These are phyloP conservation scores for Gymnopilus dilepis DNA, from an alignment of 768 basidiomycete species.

Conservation along the genomic window DNA sequence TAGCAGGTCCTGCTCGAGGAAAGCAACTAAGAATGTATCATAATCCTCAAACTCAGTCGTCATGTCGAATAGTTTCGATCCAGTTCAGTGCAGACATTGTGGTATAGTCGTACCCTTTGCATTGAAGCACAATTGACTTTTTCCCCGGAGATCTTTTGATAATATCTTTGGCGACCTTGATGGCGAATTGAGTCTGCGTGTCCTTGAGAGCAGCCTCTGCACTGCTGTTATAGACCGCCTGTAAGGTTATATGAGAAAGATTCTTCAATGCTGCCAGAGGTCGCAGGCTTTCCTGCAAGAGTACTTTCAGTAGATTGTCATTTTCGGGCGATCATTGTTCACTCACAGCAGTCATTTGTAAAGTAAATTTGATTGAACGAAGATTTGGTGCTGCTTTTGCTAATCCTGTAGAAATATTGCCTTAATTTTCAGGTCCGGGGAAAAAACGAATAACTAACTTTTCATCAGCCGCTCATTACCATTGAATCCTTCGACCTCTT, in stretches of 20 bases:
- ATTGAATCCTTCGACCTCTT: constrained; percentile 31
- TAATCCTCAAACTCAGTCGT: background rate
- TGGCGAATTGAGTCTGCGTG: constrained; percentile 7
- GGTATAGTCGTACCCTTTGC: background rate
- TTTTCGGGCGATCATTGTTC: background rate
- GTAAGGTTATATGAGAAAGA: constrained; percentile 8
- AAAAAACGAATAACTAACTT: constrained; percentile 23
- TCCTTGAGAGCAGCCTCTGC: constrained; percentile 1
- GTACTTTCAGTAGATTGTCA: background rate
- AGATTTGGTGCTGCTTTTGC: constrained; percentile 27
- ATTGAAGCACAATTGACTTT: constrained; percentile 8
- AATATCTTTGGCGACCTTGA: constrained; percentile 23
- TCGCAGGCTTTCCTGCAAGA: constrained; percentile 3
- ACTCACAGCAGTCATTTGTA: constrained; percentile 7
- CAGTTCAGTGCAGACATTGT: background rate
- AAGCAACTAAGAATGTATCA: too few species aligned
- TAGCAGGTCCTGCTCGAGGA: too few species aligned
- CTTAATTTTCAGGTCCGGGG: background rate
- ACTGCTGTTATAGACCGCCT: background rate
- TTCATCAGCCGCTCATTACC: constrained; percentile 29
- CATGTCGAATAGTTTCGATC: background rate
- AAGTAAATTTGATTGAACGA: constrained; percentile 22
- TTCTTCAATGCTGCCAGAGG: constrained; percentile 9
- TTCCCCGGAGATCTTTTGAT: constrained; percentile 15
- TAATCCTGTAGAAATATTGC: constrained; percentile 20